Percentiles rank a stretch among this genome's conserved stretches.
These are phyloP conservation scores for Davidsoniella virescens DNA, from an alignment of 2,329 filamentous ascomycete species.

Conservation along the genomic window DNA sequence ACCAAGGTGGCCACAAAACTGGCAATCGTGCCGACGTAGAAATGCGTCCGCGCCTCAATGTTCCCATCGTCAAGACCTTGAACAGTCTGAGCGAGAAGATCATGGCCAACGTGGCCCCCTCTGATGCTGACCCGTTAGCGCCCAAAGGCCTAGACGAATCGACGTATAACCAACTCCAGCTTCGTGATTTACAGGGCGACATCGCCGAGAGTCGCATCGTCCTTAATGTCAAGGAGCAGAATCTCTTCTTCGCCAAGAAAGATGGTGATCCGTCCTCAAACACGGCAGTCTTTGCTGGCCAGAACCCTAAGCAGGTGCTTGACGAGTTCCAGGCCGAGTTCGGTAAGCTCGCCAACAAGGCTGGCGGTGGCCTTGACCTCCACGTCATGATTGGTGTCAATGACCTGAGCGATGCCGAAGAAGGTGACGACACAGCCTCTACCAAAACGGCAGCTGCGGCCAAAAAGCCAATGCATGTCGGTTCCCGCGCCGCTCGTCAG, in stretches of 20 bases:
- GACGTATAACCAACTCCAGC: slow-evolving; percentile 55
- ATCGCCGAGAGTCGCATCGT: slow-evolving; percentile 61
- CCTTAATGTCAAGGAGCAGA: slow-evolving; percentile 78
- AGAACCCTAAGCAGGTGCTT: slow-evolving; percentile 54
- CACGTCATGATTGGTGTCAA: slow-evolving; percentile 50
- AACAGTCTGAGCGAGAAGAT: slow-evolving; percentile 90
- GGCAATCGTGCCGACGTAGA: slow-evolving; percentile 82
- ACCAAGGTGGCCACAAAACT: slow-evolving; percentile 64
- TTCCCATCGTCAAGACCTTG: slow-evolving; percentile 75
- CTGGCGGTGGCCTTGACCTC: slow-evolving; percentile 39
- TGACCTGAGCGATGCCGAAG: slow-evolving; percentile 52
- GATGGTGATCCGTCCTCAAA: slow-evolving; percentile 31
- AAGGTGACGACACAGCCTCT: slow-evolving; percentile 2
- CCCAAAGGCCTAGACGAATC: slow-evolving; percentile 47
- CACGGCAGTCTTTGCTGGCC: slow-evolving; percentile 43
- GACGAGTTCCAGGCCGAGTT: slow-evolving; percentile 48
- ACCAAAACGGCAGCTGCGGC: slow-evolving; percentile 14
- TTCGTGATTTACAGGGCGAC: slow-evolving; percentile 66
- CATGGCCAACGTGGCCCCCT: slow-evolving; percentile 69
- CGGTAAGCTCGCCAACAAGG: slow-evolving; percentile 30
- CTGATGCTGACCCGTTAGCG: slow-evolving; percentile 51
- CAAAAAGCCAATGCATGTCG: slow-evolving; percentile 40
- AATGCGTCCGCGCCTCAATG: slow-evolving; percentile 68
- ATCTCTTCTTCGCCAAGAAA: slow-evolving; percentile 56
- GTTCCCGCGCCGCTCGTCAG: slow-evolving; percentile 46